Evolutionary conservation across 106 monocot species (phyloP).

Genomic region (Alisma plantagoaquatica): DNA sequence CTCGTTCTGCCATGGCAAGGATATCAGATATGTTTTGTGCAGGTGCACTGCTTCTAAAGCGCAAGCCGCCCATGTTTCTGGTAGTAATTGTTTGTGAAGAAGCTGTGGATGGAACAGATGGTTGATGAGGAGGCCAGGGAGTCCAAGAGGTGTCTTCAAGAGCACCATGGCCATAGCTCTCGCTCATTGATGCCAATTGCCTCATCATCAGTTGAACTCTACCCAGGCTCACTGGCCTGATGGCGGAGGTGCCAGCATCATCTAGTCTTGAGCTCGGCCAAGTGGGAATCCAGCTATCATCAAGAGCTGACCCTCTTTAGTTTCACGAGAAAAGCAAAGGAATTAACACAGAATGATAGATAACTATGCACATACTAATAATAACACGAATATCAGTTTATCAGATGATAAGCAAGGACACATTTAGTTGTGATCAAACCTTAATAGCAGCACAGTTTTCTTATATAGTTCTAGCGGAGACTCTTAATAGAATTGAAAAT

Average conservation of each 20-base stretch:
- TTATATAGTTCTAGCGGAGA: too few relatives aligned
- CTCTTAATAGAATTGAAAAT: too few relatives aligned
- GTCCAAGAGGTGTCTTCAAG: constrained; percentile 51
- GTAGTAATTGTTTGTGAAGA: constrained; percentile 18
- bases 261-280: constrained; percentile 47
- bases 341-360: neutral
- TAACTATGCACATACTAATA: neutral
- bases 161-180: constrained; percentile 44
- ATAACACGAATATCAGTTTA: too few relatives aligned
- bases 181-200: constrained; percentile 69
- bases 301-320: constrained; percentile 42
- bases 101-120: constrained; percentile 20
- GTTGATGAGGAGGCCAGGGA: constrained; percentile 37
- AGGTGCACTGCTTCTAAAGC: constrained; percentile 45
- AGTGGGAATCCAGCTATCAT: constrained; percentile 38
- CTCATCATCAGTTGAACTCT: constrained; percentile 98
- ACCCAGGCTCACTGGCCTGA: constrained; percentile 51
- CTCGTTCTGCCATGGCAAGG: constrained; percentile 72
- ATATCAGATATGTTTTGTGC: constrained; percentile 35
- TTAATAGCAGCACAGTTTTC: too few relatives aligned
- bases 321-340: neutral
- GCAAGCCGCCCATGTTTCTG: constrained; percentile 28
- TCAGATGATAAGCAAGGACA: neutral
- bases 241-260: constrained; percentile 49
- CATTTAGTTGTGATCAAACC: neutral